Percentiles rank a stretch among this genome's conserved stretches.
phyloP scores from a whole-genome alignment of 1,139 yeast genomes.

The Sugiyamaella japonica region DNA sequence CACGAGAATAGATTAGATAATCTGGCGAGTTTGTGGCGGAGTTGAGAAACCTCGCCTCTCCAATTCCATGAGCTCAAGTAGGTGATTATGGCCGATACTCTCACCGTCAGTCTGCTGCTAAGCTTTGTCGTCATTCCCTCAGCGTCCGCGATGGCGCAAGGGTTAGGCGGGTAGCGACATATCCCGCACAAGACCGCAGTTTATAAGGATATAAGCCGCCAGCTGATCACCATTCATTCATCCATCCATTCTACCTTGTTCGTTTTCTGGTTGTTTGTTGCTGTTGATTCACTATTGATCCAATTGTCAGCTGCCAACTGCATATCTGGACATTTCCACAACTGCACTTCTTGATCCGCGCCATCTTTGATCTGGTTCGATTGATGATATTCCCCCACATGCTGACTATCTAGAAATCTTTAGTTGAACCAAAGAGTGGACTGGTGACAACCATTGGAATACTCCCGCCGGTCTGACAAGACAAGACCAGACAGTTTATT shows the following conservation, averaged over 20 bases:
- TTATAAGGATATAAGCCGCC: background rate
- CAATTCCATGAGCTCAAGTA: no score
- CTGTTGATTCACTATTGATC: no score
- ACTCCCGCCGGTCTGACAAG: no score
- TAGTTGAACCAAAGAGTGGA: no score
- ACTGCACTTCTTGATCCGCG: background rate
- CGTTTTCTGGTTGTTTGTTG: background rate
- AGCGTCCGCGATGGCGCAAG: slow-evolving; percentile 1
- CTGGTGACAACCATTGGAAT: no score
- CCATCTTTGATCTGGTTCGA: background rate
- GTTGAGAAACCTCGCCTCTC: no score
- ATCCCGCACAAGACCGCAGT: slow-evolving; percentile 3
- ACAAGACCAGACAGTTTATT: no score
- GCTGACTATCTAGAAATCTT: background rate
- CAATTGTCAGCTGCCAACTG: background rate
- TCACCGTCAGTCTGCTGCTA: no score
- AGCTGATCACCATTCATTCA: slow-evolving; percentile 1
- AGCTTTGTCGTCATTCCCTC: background rate
- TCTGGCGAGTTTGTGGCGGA: no score
- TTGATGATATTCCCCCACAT: background rate
- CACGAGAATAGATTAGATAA: no score
- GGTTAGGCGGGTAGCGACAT: background rate
- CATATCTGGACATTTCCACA: background rate
- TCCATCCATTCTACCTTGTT: background rate
- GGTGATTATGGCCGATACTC: no score